phyloP scores from a whole-genome alignment of 257 asterid species.

The Oldenlandia corymbosa region DNA sequence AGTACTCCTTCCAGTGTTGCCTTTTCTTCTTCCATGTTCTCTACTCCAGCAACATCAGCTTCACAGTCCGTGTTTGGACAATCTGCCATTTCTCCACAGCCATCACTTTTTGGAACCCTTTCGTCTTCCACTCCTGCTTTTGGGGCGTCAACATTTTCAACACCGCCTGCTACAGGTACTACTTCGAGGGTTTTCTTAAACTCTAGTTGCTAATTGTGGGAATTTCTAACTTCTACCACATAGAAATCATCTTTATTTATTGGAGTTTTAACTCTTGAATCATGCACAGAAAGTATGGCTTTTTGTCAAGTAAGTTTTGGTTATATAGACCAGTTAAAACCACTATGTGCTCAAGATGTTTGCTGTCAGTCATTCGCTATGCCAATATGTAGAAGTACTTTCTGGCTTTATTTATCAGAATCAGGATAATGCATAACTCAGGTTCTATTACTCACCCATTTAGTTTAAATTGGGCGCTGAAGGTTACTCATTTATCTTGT shows the following conservation, averaged over 20 bases:
- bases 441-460: neutral
- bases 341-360: neutral
- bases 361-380: neutral
- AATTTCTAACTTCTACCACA: neutral
- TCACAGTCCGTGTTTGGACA: slow-evolving; percentile 55
- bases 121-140: slow-evolving; percentile 56
- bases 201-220: neutral
- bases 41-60: slow-evolving; percentile 65
- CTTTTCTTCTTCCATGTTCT: slow-evolving; percentile 55
- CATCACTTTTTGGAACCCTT: slow-evolving; percentile 54
- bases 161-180: slow-evolving; percentile 77
- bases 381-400: neutral
- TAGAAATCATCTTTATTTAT: neutral
- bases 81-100: slow-evolving; percentile 58
- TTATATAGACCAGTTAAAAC: neutral
- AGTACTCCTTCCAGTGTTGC: slow-evolving; percentile 60
- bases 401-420: neutral
- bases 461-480: neutral
- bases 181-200: neutral
- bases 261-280: neutral
- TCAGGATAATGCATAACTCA: neutral
- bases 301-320: neutral
- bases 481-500: too few species aligned
- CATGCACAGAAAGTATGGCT: neutral
- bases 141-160: slow-evolving; percentile 49